Evolutionary conservation across 169 alveolate species (phyloP).

Genomic region (Cryptosporidium tyzzeri): DNA sequence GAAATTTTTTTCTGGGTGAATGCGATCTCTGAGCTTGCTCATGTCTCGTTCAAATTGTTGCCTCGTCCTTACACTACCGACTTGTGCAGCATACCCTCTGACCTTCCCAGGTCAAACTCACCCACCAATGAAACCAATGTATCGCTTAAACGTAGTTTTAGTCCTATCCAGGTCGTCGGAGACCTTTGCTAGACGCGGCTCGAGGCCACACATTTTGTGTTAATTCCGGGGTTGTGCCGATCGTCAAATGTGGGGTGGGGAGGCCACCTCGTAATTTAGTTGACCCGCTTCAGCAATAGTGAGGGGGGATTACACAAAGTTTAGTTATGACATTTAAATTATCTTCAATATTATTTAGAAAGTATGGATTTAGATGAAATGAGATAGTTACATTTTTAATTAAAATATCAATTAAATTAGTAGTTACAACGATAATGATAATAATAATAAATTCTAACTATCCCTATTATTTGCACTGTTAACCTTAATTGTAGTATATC

Average conservation of each 20-base stretch:
- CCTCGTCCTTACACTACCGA: slow-evolving; percentile 78
- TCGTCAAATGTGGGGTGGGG: too few relatives aligned
- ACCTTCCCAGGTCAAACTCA: slow-evolving; percentile 64
- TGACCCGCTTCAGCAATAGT: too few relatives aligned
- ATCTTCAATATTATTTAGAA: too few relatives aligned
- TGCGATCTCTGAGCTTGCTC: slow-evolving; percentile 77
- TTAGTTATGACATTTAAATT: too few relatives aligned
- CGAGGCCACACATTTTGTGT: not conserved
- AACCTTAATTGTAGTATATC: slow-evolving; percentile 40
- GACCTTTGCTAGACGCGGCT: not conserved
- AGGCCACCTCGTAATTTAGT: too few relatives aligned
- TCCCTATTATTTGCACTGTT: not conserved
- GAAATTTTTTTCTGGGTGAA: slow-evolving; percentile 76
- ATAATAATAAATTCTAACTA: not conserved
- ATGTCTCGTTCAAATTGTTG: slow-evolving; percentile 40
- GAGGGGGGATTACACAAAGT: too few relatives aligned
- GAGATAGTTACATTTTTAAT: too few relatives aligned
- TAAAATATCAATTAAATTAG: too few relatives aligned
- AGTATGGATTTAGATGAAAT: too few relatives aligned
- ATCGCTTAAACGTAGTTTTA: slow-evolving; percentile 14
- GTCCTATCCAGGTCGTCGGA: not conserved
- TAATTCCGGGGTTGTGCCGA: too few relatives aligned
- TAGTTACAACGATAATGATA: too few relatives aligned
- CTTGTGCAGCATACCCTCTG: slow-evolving; percentile 76
- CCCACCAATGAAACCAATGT: slow-evolving; percentile 50